Conservation (phyloP, 352 stramenopile genomes). For the Globisporangium echinulatum region DNA sequence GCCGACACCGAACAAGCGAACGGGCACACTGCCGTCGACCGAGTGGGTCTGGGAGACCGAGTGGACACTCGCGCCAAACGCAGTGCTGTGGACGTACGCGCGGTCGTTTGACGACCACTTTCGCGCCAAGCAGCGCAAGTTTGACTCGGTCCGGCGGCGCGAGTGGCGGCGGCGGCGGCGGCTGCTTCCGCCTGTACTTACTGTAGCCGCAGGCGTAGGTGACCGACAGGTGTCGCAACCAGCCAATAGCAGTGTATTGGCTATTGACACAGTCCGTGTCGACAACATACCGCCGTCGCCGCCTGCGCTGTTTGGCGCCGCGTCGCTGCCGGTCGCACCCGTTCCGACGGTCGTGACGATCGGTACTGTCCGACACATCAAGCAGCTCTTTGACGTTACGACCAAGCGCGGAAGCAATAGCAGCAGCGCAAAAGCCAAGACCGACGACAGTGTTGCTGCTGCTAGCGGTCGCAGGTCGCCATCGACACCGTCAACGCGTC, state of each 20-base stretch:
- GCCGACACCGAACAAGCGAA: conserved; percentile 46
- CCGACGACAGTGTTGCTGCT: conserved; percentile 19
- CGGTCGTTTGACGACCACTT: conserved; percentile 67
- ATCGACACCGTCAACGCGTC: conserved; percentile 2
- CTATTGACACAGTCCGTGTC: too few species aligned
- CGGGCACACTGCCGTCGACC: conserved; percentile 57
- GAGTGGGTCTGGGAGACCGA: conserved; percentile 81
- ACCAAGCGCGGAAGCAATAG: conserved; percentile 5
- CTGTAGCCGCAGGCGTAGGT: neutral
- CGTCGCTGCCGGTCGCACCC: conserved; percentile 14
- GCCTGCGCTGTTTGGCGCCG: conserved; percentile 11
- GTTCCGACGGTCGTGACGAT: conserved; percentile 15
- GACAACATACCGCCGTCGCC: neutral
- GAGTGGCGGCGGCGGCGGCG: conserved; percentile 57
- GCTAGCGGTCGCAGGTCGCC: neutral
- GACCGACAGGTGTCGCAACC: too few species aligned
- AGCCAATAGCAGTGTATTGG: too few species aligned
- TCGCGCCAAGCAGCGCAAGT: conserved; percentile 68
- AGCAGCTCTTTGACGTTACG: conserved; percentile 21
- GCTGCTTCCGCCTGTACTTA: conserved; percentile 50
- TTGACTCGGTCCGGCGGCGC: conserved; percentile 62
- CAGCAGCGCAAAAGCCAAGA: conserved; percentile 13
- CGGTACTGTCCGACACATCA: conserved; percentile 30
- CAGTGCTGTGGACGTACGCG: conserved; percentile 47
- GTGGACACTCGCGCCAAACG: conserved; percentile 30